Conservation (phyloP, 2,329 filamentous ascomycete genomes). For the Paradendryphiella salina region DNA sequence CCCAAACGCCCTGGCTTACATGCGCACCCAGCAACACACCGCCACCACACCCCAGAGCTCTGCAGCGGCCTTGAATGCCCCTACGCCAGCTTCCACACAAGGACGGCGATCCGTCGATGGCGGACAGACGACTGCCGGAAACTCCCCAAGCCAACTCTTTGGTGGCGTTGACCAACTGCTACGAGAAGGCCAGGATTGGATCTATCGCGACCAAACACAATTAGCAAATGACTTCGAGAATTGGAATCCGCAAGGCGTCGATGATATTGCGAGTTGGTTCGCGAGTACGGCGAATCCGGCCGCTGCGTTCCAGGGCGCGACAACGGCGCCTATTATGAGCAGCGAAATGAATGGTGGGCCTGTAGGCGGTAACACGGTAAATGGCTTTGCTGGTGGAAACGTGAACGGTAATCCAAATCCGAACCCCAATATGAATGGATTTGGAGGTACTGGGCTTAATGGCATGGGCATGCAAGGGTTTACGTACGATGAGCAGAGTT, state of each 20-base stretch:
- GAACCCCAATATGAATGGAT: constrained; percentile 6
- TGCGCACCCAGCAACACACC: constrained; percentile 36
- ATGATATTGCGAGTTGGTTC: constrained; percentile 41
- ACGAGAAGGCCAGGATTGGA: constrained; percentile 64
- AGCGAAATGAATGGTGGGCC: constrained; percentile 24
- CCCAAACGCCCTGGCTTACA: constrained; percentile 35
- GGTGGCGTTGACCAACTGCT: constrained; percentile 64
- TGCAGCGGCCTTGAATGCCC: constrained; percentile 20
- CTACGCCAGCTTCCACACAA: constrained; percentile 31
- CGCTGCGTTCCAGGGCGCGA: constrained; percentile 6
- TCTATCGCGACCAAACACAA: constrained; percentile 64
- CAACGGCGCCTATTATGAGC: constrained; percentile 1
- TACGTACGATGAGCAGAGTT: constrained; percentile 33
- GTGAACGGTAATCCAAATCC: constrained; percentile 13
- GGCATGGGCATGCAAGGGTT: constrained; percentile 25
- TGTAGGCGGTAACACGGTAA: constrained; percentile 16
- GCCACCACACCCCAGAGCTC: constrained; percentile 17
- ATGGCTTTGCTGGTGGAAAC: constrained; percentile 17
- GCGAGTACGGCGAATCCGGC: constrained; percentile 23
- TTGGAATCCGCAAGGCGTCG: constrained; percentile 52
- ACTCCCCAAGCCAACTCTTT: constrained; percentile 58
- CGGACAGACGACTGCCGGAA: constrained; percentile 32
- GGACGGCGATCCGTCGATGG: constrained; percentile 35
- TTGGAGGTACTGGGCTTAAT: constrained; percentile 8
- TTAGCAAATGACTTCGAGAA: constrained; percentile 65